Conservation (phyloP, 345 rosid genomes). For the Lenwebbia sp. region DNA sequence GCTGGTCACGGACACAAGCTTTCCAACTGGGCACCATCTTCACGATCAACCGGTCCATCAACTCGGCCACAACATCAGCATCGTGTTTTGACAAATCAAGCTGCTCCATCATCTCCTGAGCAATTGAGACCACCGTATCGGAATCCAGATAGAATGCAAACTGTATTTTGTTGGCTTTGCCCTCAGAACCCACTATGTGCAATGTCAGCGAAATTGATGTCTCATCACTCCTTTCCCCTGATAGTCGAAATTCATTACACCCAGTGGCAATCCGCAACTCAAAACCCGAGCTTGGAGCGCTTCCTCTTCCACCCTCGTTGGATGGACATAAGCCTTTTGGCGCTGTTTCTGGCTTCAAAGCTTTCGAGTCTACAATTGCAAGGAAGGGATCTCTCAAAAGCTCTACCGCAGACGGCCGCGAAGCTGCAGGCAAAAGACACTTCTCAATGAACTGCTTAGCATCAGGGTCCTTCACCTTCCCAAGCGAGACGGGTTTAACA, state of each 20-base stretch:
- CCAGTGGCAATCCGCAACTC: conserved; percentile 41
- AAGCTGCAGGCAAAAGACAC: conserved; percentile 66
- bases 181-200: conserved; percentile 24
- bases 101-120: conserved; percentile 87
- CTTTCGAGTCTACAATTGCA: conserved; percentile 27
- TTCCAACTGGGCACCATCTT: conserved; percentile 33
- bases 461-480: conserved; percentile 57
- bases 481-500: conserved; percentile 63
- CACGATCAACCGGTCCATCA: conserved; percentile 57
- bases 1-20: not conserved
- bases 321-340: conserved; percentile 2
- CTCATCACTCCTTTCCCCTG: conserved; percentile 39
- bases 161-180: conserved; percentile 47
- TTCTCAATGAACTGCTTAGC: conserved; percentile 75
- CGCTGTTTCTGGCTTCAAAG: conserved; percentile 5
- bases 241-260: conserved; percentile 41
- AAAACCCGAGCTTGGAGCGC: conserved; percentile 17
- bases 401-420: conserved; percentile 55
- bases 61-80: conserved; percentile 49
- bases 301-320: conserved; percentile 25
- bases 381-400: conserved; percentile 78
- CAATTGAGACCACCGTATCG: conserved; percentile 63
- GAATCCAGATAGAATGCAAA: conserved; percentile 58
- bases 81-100: conserved; percentile 54
- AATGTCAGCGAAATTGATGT: conserved; percentile 38